phyloP scores from a whole-genome alignment of 2,329 filamentous ascomycete species.

The Raffaelea arxii region DNA sequence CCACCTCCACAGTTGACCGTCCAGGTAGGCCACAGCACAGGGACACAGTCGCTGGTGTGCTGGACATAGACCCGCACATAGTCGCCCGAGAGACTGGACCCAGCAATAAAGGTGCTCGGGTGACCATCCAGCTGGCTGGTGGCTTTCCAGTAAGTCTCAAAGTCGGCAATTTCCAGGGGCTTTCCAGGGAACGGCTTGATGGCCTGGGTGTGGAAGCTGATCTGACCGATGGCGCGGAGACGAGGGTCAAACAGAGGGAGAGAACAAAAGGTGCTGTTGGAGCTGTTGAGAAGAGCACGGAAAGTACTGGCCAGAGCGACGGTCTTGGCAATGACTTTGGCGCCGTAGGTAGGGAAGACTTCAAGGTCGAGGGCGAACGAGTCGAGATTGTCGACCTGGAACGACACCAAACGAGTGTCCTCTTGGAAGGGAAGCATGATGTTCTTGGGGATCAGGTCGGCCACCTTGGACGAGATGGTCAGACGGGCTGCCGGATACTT shows the following conservation, averaged over 20 bases:
- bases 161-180: constrained; percentile 92
- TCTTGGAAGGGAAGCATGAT: constrained; percentile 93
- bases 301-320: constrained; percentile 86
- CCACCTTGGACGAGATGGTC: constrained; percentile 93
- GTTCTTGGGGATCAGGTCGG: constrained; percentile 92
- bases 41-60: constrained; percentile 76
- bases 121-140: constrained; percentile 87
- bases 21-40: constrained; percentile 82
- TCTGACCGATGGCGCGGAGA: constrained; percentile 82
- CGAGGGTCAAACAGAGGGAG: constrained; percentile 89
- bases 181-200: constrained; percentile 93
- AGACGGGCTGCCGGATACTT: constrained; percentile 92
- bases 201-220: constrained; percentile 89
- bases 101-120: constrained; percentile 79
- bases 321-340: constrained; percentile 93
- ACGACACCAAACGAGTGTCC: constrained; percentile 85
- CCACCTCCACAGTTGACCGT: constrained; percentile 47
- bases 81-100: constrained; percentile 90
- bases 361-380: constrained; percentile 95
- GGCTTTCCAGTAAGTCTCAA: constrained; percentile 98
- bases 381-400: constrained; percentile 90
- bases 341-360: constrained; percentile 93
- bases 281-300: constrained; percentile 62
- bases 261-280: constrained; percentile 67
- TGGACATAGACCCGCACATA: constrained; percentile 90